Evolutionary conservation across 2,329 filamentous ascomycete genomes (phyloP).

Genomic region (Aspergillus jensenii): DNA sequence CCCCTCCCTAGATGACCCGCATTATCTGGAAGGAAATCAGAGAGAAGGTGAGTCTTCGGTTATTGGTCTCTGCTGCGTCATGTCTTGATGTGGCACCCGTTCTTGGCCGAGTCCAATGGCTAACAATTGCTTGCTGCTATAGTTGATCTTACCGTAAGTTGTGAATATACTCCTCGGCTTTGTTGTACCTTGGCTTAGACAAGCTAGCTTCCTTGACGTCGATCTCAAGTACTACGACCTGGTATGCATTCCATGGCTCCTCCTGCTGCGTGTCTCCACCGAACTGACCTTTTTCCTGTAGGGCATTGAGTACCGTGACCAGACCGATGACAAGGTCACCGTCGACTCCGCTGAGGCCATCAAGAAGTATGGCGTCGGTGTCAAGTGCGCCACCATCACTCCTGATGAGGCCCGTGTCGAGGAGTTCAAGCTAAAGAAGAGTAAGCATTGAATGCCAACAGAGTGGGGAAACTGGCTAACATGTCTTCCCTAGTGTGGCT

Average conservation of each 20-base stretch:
- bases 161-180: neutral
- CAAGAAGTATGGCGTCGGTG: constrained; percentile 97
- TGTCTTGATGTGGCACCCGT: constrained; percentile 13
- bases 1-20: constrained; percentile 78
- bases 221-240: constrained; percentile 98
- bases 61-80: constrained; percentile 3
- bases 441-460: constrained; percentile 51
- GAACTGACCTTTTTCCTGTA: constrained; percentile 26
- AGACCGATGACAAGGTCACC: constrained; percentile 96
- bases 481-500: constrained; percentile 73
- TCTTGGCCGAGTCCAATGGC: constrained; percentile 8
- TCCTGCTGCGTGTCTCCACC: neutral
- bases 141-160: constrained; percentile 78
- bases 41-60: constrained; percentile 65
- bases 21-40: constrained; percentile 99
- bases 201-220: constrained; percentile 75
- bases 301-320: constrained; percentile 88
- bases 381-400: constrained; percentile 99
- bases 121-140: constrained; percentile 13
- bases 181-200: constrained; percentile 19
- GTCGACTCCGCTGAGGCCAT: constrained; percentile 94
- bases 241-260: constrained; percentile 34
- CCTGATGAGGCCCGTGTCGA: constrained; percentile 94
- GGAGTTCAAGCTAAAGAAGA: constrained; percentile 99
- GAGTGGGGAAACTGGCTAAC: constrained; percentile 12